These are phyloP conservation scores for Penicillium palitans DNA, from an alignment of 2,329 filamentous ascomycete species.

Conservation along the genomic window DNA sequence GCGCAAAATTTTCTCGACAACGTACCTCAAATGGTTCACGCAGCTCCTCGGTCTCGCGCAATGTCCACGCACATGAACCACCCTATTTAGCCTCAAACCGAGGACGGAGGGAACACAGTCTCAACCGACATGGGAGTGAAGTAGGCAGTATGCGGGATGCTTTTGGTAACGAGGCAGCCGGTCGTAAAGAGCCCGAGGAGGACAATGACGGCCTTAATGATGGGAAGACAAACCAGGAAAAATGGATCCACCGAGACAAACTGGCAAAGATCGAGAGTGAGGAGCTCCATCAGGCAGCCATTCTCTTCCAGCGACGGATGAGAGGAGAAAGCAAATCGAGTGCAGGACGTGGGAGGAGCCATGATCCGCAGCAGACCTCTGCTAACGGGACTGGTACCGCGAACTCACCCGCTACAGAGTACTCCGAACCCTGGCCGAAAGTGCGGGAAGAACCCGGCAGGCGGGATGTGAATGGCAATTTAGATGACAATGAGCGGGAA, in stretches of 20 bases:
- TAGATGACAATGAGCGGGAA: conserved; percentile 47
- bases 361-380: conserved; percentile 37
- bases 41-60: conserved; percentile 41
- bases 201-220: conserved; percentile 21
- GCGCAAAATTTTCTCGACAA: conserved; percentile 31
- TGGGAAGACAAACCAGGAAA: conserved; percentile 37
- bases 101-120: conserved; percentile 36
- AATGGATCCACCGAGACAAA: conserved; percentile 55
- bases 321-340: conserved; percentile 39
- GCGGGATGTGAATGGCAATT: conserved; percentile 39
- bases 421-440: conserved; percentile 37
- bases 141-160: conserved; percentile 40
- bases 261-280: conserved; percentile 53
- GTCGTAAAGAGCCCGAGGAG: conserved; percentile 18
- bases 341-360: conserved; percentile 38
- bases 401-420: conserved; percentile 30
- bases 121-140: conserved; percentile 42
- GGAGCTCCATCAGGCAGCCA: conserved; percentile 51
- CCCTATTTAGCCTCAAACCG: conserved; percentile 30
- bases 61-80: conserved; percentile 32
- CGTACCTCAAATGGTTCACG: conserved; percentile 40
- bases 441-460: conserved; percentile 42
- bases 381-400: conserved; percentile 29
- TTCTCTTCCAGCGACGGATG: conserved; percentile 43
- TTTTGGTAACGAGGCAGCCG: conserved; percentile 23